Base-by-base conservation (phyloP, 805 yeast species). In the Saturnispora gosingensis region DNA sequence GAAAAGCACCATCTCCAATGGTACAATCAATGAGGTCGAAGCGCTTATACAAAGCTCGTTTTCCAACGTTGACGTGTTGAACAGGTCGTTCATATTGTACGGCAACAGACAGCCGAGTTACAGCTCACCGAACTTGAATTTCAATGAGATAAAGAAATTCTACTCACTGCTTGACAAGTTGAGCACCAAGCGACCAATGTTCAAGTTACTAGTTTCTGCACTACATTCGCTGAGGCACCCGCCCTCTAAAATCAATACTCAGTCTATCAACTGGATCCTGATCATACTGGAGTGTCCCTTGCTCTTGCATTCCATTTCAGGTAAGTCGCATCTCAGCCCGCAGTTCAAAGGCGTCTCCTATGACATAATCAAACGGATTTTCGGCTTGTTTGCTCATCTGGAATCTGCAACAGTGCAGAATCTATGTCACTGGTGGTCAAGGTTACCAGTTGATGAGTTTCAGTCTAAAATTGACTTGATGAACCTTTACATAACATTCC, bases 401-500 rank as follows among this genome's bases (percentile, higher is more conserved):
- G 75, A 74, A 39, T 61, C 70, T 4, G 58, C 63, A 1, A 59
- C 67, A 3, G 63, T 73, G 3, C 73, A 72, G 32, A 72, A 72
- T 57, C 59, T 84, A 27, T 72, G 78, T 2, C 73, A 75, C 53
- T 67, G 86, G 83, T 72, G 81, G 60, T 69, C 80, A 3, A 69
- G 73, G 44, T 59, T 72, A 16, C 67, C 81, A 0, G 51, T 57
- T 0, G 65, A 63, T 0, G 72, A 69, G 8, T 83, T 85, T 56
- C 63, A 64, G 9, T 60, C 64, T 2, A 81, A 82, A 57, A 76
- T 88, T 0, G 88, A 88, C 39, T 68, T 85, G 32, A 59, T 87
- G 46, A 90, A 89, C 60, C 71, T 88, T 22, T 88, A 85, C 66
- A 75, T 89, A 36, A 84, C 95, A 0, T 88, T 85, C 61, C 88